Evolutionary conservation across 768 basidiomycete species (phyloP), one percentile per base, ranked within the genome.

Genomic region (Leccinum pellstonianum): DNA sequence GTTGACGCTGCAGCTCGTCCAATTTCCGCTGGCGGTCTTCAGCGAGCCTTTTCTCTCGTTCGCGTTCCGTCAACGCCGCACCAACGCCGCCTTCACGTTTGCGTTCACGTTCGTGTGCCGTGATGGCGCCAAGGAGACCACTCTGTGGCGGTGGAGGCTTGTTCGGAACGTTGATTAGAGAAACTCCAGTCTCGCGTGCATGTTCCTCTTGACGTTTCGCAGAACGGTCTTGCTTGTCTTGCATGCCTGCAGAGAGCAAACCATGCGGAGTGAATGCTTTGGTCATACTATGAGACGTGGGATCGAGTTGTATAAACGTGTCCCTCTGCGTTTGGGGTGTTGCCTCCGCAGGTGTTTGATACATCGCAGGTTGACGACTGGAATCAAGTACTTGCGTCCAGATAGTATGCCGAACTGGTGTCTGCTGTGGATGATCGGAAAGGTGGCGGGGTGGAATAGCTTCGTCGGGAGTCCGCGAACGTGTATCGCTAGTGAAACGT

Each of bases 241-340:
- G 93, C 64, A 98, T 80, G 38, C 97, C 97, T 56, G 94, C 93
- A 59, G 94, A 95, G 43, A 99, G 85, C 15, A 99, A 77, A 8
- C 97, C 97, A 61, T 96, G 94, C 4, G 95, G 94, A 0, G 92
- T 90, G 70, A 98, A 97, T 1, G 95, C 95, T 70, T 95, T 96
- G 10, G 92, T 95, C 81, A 94, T 87, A 19, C 82, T 83, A 56
- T 88, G 84, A 1, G 86, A 80, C 5, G 86, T 72, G 9, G 82
- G 80, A 54, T 93, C 91, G 27, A 93, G 79, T 66, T 91, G 90
- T 56, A 95, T 86, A 68, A 88, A 88, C 7, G 86, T 86, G 53
- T 83, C 83, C 66, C 71, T 70, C 53, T 60, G 73, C 11, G 53
- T 60, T 41, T 69, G 75, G 51, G 70, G 72, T n/a, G 70, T 56